Conservation (phyloP, 495 filamentous ascomycete genomes). For the Aspergillus mulundensis region DNA sequence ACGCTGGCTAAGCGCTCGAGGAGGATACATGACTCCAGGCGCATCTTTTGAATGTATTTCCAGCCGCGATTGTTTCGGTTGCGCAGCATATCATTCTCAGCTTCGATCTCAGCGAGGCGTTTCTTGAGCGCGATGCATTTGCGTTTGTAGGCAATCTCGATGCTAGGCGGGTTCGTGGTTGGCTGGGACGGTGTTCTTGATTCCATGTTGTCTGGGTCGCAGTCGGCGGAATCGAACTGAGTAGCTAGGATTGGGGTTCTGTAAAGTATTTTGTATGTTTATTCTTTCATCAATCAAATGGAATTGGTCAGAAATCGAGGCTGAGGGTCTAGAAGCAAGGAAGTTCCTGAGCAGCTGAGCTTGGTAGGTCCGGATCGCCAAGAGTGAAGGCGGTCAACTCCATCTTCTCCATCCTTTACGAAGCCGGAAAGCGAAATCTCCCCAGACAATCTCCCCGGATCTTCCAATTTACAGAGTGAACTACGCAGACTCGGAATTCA, state of each 20-base stretch:
- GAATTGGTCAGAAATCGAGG: not conserved
- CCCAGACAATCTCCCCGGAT: not conserved
- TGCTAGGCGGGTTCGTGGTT: slow-evolving; percentile 67
- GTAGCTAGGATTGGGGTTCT: not conserved
- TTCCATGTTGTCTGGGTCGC: slow-evolving; percentile 4
- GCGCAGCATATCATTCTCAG: slow-evolving; percentile 75
- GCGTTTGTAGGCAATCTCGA: slow-evolving; percentile 91
- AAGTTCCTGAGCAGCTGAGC: slow-evolving; percentile 1
- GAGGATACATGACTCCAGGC: slow-evolving; percentile 84
- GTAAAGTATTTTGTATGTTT: not conserved
- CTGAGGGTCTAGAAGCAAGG: not conserved
- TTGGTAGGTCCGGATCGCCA: slow-evolving; percentile 6
- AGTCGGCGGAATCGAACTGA: not conserved
- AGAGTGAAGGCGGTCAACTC: slow-evolving; percentile 18
- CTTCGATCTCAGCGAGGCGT: slow-evolving; percentile 85
- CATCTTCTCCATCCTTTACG: not conserved
- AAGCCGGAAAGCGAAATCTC: too few relatives aligned
- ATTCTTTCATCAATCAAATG: not conserved
- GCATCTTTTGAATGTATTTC: slow-evolving; percentile 83
- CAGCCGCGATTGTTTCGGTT: slow-evolving; percentile 74
- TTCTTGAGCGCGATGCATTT: slow-evolving; percentile 96
- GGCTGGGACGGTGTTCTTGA: slow-evolving; percentile 23
- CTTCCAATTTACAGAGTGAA: too few relatives aligned
- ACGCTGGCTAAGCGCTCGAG: slow-evolving; percentile 82
- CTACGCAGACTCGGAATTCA: not conserved